Conservation (phyloP, 306 rosid species). For the Quercus glauca region DNA sequence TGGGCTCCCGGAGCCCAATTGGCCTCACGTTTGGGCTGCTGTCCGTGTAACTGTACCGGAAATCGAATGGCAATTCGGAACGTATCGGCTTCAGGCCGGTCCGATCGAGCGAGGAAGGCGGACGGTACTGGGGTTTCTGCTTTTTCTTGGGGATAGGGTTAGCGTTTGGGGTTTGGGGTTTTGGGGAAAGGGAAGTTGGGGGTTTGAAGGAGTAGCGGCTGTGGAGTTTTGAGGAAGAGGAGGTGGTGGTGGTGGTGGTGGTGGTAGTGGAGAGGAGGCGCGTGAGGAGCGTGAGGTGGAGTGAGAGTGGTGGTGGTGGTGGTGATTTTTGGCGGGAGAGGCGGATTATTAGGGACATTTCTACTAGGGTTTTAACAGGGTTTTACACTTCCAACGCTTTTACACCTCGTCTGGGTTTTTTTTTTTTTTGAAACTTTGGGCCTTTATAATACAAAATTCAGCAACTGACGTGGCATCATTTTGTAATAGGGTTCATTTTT, state of each 20-base stretch:
- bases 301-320: constrained; percentile 12
- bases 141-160: constrained; percentile 35
- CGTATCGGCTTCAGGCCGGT: constrained; percentile 45
- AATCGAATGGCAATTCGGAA: constrained; percentile 73
- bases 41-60: constrained; percentile 85
- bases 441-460: too few relatives aligned
- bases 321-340: constrained; percentile 50
- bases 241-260: constrained; percentile 11
- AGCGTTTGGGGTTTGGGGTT: constrained; percentile 29
- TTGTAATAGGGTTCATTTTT: too few relatives aligned
- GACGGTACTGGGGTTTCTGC: constrained; percentile 58
- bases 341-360: constrained; percentile 45
- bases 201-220: constrained; percentile 60
- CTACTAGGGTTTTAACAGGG: constrained; percentile 34
- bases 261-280: constrained; percentile 66
- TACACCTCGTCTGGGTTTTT: background rate
- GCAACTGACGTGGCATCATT: too few relatives aligned
- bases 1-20: constrained; percentile 78
- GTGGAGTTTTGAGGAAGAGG: constrained; percentile 54
- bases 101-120: constrained; percentile 74
- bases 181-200: constrained; percentile 49
- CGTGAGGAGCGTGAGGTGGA: constrained; percentile 29
- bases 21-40: constrained; percentile 69
- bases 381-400: background rate
- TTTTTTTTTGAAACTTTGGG: too few relatives aligned